Evolutionary conservation across 345 rosid species (phyloP).

Genomic region (Syzygium aqueum): DNA sequence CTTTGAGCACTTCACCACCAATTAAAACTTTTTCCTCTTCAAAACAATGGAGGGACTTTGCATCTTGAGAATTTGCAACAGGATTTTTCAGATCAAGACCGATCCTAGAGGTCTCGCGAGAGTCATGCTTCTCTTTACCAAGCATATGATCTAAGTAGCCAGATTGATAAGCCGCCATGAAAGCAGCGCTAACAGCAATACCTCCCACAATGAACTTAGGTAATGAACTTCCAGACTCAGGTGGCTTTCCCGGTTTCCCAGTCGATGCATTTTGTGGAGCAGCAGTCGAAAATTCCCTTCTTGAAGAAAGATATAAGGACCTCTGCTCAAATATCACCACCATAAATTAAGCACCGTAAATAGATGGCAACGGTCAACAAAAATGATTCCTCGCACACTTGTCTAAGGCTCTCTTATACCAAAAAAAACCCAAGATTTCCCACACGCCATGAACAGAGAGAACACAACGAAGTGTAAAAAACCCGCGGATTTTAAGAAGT

Average conservation of each 20-base stretch:
- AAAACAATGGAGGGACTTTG: slow-evolving; percentile 2
- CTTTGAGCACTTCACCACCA: slow-evolving; percentile 19
- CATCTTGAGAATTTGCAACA: slow-evolving; percentile 5
- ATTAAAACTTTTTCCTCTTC: slow-evolving; percentile 26
- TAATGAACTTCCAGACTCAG: slow-evolving; percentile 29
- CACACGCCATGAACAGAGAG: background rate
- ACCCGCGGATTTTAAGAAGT: background rate
- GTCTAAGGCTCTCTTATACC: background rate
- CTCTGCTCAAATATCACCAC: slow-evolving; percentile 12
- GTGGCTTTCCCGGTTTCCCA: slow-evolving; percentile 32
- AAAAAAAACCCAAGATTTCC: background rate
- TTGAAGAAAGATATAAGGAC: slow-evolving; percentile 29
- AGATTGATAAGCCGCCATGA: slow-evolving; percentile 37
- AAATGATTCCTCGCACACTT: background rate
- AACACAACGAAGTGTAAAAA: background rate
- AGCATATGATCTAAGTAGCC: slow-evolving; percentile 55
- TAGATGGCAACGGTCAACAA: background rate
- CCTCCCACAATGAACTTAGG: slow-evolving; percentile 41
- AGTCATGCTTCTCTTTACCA: slow-evolving; percentile 16
- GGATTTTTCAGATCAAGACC: slow-evolving; percentile 4
- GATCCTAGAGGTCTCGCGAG: slow-evolving; percentile 11
- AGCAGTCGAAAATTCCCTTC: slow-evolving; percentile 41
- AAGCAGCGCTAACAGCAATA: slow-evolving; percentile 34
- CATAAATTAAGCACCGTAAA: background rate
- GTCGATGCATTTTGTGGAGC: slow-evolving; percentile 31